Conservation (phyloP, 345 rosid genomes). For the Gossypium sturtianum region DNA sequence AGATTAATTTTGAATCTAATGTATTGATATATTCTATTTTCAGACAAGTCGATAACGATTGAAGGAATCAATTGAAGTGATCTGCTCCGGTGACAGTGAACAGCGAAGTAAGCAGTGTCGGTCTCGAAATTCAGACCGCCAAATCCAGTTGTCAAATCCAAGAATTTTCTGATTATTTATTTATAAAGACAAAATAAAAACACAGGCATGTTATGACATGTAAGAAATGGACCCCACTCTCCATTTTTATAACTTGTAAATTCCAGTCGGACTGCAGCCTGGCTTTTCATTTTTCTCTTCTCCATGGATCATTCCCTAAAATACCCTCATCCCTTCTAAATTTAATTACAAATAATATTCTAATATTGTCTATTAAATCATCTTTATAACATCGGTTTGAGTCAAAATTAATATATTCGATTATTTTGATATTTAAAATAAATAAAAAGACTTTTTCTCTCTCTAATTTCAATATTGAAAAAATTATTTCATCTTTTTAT, state of each 20-base stretch:
- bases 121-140: neutral
- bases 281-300: conserved; percentile 28
- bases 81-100: neutral
- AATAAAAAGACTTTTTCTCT: no score
- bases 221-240: conserved; percentile 18
- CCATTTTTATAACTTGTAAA: conserved; percentile 8
- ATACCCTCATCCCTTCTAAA: conserved; percentile 11
- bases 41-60: no score
- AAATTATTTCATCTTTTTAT: no score
- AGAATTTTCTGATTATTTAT: conserved; percentile 25
- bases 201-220: conserved; percentile 1
- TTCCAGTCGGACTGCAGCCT: conserved; percentile 50
- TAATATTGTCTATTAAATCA: no score
- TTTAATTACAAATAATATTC: no score
- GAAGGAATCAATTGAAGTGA: no score
- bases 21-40: no score
- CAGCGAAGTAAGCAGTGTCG: neutral
- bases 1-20: no score
- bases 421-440: no score
- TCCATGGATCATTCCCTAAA: conserved; percentile 13
- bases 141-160: conserved; percentile 34
- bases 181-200: conserved; percentile 16
- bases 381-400: no score
- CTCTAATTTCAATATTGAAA: no score
- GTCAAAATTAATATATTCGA: no score